phyloP scores from a whole-genome alignment of 2,329 filamentous ascomycete species.

The Cordyceps fumosorosea region DNA sequence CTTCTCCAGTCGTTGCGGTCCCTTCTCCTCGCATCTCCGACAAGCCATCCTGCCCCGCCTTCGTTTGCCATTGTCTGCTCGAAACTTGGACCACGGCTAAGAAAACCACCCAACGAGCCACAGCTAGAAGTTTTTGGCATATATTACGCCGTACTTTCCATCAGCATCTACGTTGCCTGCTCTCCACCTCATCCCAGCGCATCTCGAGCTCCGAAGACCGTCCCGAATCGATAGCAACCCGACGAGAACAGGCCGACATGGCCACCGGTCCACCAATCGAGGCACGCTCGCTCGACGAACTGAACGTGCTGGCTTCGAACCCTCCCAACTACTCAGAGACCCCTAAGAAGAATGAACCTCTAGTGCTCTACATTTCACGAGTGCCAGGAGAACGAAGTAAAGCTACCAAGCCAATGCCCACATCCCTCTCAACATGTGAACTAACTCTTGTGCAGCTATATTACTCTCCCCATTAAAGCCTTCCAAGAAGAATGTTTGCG shows the following conservation, averaged over 20 bases:
- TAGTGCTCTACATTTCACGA: conserved; percentile 85
- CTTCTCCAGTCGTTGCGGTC: not conserved
- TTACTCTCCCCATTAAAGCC: conserved; percentile 91
- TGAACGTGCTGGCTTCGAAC: conserved; percentile 76
- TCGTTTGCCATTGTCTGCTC: not conserved
- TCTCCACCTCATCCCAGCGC: not conserved
- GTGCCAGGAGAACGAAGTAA: conserved; percentile 86
- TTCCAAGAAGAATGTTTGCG: conserved; percentile 78
- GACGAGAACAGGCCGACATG: not conserved
- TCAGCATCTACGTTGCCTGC: not conserved
- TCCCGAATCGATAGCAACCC: not conserved
- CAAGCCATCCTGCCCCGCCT: not conserved
- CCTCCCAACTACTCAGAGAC: conserved; percentile 81
- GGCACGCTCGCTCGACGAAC: conserved; percentile 72
- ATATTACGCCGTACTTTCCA: too few species aligned
- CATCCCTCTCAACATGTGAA: too few species aligned
- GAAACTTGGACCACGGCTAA: not conserved
- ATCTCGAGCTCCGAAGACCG: not conserved
- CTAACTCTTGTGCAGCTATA: conserved; percentile 53
- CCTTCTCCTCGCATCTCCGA: not conserved
- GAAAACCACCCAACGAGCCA: too few species aligned
- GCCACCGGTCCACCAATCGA: conserved; percentile 43
- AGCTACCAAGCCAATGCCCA: conserved; percentile 16
- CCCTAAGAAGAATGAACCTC: conserved; percentile 61
- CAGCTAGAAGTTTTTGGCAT: too few species aligned